These are phyloP conservation scores for Carpinus viminea DNA, from an alignment of 306 rosid species.

Conservation along the genomic window DNA sequence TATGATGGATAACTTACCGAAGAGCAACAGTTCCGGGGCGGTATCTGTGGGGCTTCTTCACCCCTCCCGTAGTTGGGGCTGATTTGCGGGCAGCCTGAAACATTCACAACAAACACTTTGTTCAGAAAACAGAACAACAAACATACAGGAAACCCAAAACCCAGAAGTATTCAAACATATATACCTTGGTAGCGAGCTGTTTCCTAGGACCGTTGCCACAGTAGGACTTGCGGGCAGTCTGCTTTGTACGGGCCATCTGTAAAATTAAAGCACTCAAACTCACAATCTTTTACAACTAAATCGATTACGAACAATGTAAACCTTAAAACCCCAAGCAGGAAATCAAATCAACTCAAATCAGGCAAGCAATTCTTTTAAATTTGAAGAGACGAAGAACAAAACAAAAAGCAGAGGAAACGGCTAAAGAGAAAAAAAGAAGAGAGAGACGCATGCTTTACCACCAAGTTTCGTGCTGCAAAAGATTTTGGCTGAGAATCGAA, in stretches of 20 bases:
- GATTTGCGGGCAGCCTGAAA: constrained; percentile 56
- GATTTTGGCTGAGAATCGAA: neutral
- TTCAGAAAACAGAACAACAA: neutral
- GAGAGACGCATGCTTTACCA: neutral
- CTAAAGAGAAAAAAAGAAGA: neutral
- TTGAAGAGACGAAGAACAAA: neutral
- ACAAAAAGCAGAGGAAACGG: neutral
- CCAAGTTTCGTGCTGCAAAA: neutral
- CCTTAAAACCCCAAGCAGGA: neutral
- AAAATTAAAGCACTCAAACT: neutral
- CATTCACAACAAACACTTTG: neutral
- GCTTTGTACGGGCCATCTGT: constrained; percentile 53
- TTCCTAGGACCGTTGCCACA: constrained; percentile 48
- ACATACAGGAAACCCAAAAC: too few species aligned
- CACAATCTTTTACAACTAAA: neutral
- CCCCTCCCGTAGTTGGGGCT: constrained; percentile 52
- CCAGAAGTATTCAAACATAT: neutral
- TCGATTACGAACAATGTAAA: neutral
- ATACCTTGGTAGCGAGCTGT: constrained; percentile 43
- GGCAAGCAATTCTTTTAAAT: neutral
- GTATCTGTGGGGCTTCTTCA: constrained; percentile 57
- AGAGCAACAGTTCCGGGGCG: constrained; percentile 56
- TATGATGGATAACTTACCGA: constrained; percentile 23
- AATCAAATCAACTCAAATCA: neutral
- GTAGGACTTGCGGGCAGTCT: constrained; percentile 46